Evolutionary conservation across 768 basidiomycete genomes (phyloP).

Genomic region (Amanita pseudoporphyria): DNA sequence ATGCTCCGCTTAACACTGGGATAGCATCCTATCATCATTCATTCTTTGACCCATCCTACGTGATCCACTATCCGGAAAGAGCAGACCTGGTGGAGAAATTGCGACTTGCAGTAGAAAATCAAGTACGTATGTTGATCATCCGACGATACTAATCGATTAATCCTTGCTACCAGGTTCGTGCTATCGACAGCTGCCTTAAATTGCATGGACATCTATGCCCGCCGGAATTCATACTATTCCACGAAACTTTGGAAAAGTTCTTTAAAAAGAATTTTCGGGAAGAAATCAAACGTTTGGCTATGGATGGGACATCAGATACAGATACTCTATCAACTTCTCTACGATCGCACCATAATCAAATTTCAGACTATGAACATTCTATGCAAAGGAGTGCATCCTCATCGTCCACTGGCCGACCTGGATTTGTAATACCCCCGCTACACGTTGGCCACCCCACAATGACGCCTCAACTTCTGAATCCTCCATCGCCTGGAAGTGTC

Average conservation of each 20-base stretch:
- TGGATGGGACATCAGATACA: conserved; percentile 44
- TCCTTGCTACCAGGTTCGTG: conserved; percentile 41
- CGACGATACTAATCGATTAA: neutral
- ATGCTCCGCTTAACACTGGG: conserved; percentile 70
- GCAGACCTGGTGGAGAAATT: conserved; percentile 65
- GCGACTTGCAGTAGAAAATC: conserved; percentile 67
- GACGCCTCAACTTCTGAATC: conserved; percentile 36
- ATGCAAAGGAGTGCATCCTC: conserved; percentile 37
- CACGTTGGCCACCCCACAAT: conserved; percentile 37
- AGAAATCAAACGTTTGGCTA: conserved; percentile 63
- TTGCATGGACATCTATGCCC: conserved; percentile 79
- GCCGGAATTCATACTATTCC: conserved; percentile 86
- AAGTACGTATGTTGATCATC: conserved; percentile 13
- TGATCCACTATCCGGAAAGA: conserved; percentile 59
- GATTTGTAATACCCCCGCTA: conserved; percentile 41
- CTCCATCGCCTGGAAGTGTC: conserved; percentile 24
- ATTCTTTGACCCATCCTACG: conserved; percentile 68
- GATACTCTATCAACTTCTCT: conserved; percentile 27
- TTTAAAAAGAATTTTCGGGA: conserved; percentile 80
- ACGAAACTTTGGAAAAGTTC: conserved; percentile 79
- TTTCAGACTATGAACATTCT: conserved; percentile 42
- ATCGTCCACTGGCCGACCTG: conserved; percentile 31
- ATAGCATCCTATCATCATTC: conserved; percentile 66
- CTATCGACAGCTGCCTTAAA: conserved; percentile 76
- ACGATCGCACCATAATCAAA: conserved; percentile 28